Conservation (phyloP, 306 rosid species). For the Cicer chorassanicum region DNA sequence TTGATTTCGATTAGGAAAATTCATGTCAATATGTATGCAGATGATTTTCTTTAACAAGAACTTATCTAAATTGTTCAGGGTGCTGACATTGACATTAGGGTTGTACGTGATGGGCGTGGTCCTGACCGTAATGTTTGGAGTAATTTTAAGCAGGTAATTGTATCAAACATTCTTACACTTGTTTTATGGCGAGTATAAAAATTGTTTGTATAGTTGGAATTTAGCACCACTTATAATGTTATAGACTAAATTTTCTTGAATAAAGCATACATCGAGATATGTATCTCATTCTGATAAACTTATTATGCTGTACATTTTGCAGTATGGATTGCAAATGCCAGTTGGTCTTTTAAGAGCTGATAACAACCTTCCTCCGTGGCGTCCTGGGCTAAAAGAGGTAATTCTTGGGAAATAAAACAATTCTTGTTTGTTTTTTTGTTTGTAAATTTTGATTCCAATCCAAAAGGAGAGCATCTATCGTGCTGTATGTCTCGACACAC, state of each 20-base stretch:
- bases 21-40: slow-evolving; percentile 5
- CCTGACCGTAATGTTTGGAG: slow-evolving; percentile 98
- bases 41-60: slow-evolving; percentile 36
- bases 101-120: slow-evolving; percentile 97
- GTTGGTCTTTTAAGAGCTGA: slow-evolving; percentile 88
- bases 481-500: background rate
- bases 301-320: slow-evolving; percentile 49
- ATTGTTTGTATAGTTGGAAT: slow-evolving; percentile 21
- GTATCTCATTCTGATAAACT: slow-evolving; percentile 36
- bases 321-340: slow-evolving; percentile 89
- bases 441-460: background rate
- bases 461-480: slow-evolving; percentile 2
- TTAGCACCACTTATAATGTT: slow-evolving; percentile 24
- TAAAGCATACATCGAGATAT: slow-evolving; percentile 22
- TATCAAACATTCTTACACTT: slow-evolving; percentile 25
- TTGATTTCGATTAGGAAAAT: slow-evolving; percentile 35
- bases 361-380: slow-evolving; percentile 98
- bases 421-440: slow-evolving; percentile 24
- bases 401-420: background rate
- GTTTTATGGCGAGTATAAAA: slow-evolving; percentile 27
- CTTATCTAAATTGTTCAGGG: slow-evolving; percentile 70
- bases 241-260: slow-evolving; percentile 17
- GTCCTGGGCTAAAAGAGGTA: slow-evolving; percentile 88
- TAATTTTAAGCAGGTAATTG: slow-evolving; percentile 91
- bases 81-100: slow-evolving; percentile 98